phyloP scores from a whole-genome alignment of 2,329 filamentous ascomycete genomes.

The Neonectria ditissima region DNA sequence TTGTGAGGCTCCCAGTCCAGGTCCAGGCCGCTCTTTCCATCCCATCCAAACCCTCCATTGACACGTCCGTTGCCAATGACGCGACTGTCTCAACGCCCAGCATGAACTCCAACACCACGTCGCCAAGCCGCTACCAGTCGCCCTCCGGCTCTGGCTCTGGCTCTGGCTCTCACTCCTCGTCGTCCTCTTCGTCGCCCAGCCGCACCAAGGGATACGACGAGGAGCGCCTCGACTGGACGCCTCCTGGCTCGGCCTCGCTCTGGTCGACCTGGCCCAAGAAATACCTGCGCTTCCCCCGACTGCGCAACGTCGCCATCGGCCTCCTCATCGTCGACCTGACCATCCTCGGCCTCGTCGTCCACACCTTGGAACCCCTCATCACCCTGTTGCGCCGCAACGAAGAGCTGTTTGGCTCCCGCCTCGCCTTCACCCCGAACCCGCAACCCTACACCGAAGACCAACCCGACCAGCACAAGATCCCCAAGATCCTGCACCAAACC shows the following conservation, averaged over 20 bases:
- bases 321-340: neutral
- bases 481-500: slow-evolving; percentile 81
- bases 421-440: slow-evolving; percentile 29
- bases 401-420: slow-evolving; percentile 41
- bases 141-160: neutral
- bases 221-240: neutral
- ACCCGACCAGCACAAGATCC: slow-evolving; percentile 76
- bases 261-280: neutral
- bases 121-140: neutral
- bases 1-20: no score
- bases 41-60: neutral
- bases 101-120: neutral
- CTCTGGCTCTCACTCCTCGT: neutral
- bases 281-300: neutral
- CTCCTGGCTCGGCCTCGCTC: neutral
- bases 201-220: neutral
- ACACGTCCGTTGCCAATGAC: neutral
- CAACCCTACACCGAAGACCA: slow-evolving; percentile 62
- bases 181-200: neutral
- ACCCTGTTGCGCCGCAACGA: slow-evolving; percentile 67
- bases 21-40: no score
- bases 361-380: slow-evolving; percentile 76
- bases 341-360: slow-evolving; percentile 34
- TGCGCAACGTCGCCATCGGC: neutral
- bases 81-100: neutral